Evolutionary conservation across 371 early-diverging fungal species (phyloP).

Genomic region (Batkoa obscura): DNA sequence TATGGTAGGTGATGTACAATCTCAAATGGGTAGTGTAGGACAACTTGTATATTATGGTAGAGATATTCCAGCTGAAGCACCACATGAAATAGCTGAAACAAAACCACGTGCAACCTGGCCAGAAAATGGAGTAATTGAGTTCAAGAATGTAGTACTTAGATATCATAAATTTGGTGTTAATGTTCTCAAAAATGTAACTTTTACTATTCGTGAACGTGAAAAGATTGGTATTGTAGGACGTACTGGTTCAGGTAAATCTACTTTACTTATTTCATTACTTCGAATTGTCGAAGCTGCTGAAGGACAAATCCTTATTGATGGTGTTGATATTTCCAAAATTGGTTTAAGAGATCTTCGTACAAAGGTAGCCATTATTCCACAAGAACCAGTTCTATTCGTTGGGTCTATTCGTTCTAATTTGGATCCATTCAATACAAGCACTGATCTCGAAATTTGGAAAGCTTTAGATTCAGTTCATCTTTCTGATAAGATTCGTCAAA

Average conservation of each 20-base stretch:
- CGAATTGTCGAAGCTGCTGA: conserved; percentile 23
- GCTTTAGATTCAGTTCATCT: conserved; percentile 36
- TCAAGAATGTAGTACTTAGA: conserved; percentile 27
- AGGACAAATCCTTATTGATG: conserved; percentile 32
- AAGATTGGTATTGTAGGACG: conserved; percentile 22
- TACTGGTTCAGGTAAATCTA: conserved; percentile 40
- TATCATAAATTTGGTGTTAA: conserved; percentile 39
- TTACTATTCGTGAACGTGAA: conserved; percentile 13
- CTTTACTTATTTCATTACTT: conserved; percentile 30
- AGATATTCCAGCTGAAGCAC: conserved; percentile 27
- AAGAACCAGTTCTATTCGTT: conserved; percentile 70
- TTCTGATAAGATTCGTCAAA: conserved; percentile 18
- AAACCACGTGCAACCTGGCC: neutral
- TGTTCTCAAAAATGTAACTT: conserved; percentile 25
- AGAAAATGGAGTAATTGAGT: conserved; percentile 23
- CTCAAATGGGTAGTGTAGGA: conserved; percentile 29
- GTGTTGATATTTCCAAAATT: conserved; percentile 20
- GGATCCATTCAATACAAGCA: conserved; percentile 37
- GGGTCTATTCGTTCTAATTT: conserved; percentile 50
- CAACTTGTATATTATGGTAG: conserved; percentile 29
- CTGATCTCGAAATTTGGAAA: conserved; percentile 56
- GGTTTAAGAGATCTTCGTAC: conserved; percentile 26
- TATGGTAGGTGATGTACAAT: conserved; percentile 30
- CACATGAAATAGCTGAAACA: conserved; percentile 15
- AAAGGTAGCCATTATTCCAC: conserved; percentile 34